Base-by-base conservation (phyloP, 106 monocot species). In the Dendrobium catenatum region DNA sequence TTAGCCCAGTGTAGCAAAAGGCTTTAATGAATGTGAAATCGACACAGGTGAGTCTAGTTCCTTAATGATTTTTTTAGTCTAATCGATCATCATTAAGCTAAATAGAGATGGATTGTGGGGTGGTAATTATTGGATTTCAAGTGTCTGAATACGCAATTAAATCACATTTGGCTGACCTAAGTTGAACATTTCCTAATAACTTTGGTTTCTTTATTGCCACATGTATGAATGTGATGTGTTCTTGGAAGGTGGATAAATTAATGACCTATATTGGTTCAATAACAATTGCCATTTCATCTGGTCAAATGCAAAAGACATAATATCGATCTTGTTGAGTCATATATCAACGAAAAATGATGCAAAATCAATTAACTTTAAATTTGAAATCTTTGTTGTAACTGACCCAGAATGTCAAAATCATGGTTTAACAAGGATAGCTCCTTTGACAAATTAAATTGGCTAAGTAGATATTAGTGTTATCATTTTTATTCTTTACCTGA, bases 401-500 rank as follows among this genome's bases (percentile, higher is more conserved):
- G 61, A 61, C 61, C 61, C 5, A 31, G 70, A 1, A n/a, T 15
- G 13, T 31, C n/a, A 70, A 27, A 70, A 13, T 24, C 37, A 66
- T 66, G 22, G 8, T 31, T 37, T 31, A 37, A 3, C 13, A 70
- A 70, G 33, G 15, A 70, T 11, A 37, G 13, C 33, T 20, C 27
- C 11, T 40, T 70, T 26, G 13, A 41, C 40, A 33, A 68, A 47
- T 42, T 46, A 79, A 48, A 29, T 61, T 4, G 22, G 20, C 22
- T 22, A 61, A n/a, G 5, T 5, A 61, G 61, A 61, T 61, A 61
- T 61, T 42, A 4, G 42, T 72, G 24, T 68, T 8, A 18, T 19
- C 22, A n/a, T 61, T 20, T 74, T 49, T 76, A 95, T 61, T 61
- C 61, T 66, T 64, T 73, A 95, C 98, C 89, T 99, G 98, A 82